A percentile compares a stretch with the other conserved stretches of the same genome.
Conservation (phyloP, 768 basidiomycete genomes). For the Sarcomyxa edulis region DNA sequence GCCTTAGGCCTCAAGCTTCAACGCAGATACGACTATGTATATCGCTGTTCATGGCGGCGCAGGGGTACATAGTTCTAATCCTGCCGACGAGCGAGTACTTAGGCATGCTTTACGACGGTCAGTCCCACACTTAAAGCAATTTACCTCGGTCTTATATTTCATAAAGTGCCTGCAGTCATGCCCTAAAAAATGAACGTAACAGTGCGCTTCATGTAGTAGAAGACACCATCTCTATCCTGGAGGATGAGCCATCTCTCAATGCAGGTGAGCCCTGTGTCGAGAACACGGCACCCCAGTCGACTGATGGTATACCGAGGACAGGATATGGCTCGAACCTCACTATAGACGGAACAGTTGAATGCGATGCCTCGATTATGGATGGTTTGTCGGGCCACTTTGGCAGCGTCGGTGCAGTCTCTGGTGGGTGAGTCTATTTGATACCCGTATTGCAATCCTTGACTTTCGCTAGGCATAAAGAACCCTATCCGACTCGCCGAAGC, state of each 20-base stretch:
- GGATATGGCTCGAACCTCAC: slow-evolving; percentile 80
- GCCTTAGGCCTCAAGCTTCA: too few species aligned
- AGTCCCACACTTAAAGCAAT: too few species aligned
- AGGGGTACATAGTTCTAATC: slow-evolving; percentile 49
- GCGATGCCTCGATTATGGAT: slow-evolving; percentile 76
- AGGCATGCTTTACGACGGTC: slow-evolving; percentile 55
- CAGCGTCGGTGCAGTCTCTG: slow-evolving; percentile 68
- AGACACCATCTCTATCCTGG: slow-evolving; percentile 50
- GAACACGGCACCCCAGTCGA: background rate
- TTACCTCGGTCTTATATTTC: background rate
- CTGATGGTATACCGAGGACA: slow-evolving; percentile 17
- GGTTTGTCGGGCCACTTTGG: slow-evolving; percentile 43
- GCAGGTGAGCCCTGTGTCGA: too few species aligned
- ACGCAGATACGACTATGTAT: too few species aligned
- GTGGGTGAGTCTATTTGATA: slow-evolving; percentile 24
- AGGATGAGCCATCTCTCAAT: slow-evolving; percentile 65
- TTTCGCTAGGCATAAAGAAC: slow-evolving; percentile 53
- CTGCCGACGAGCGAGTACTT: slow-evolving; percentile 40
- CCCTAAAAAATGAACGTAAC: slow-evolving; percentile 20
- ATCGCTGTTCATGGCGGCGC: slow-evolving; percentile 78
- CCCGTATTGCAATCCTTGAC: background rate
- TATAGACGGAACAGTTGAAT: slow-evolving; percentile 69
- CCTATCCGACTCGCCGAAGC: slow-evolving; percentile 59
- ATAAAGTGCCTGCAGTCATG: slow-evolving; percentile 47
- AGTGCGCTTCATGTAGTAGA: slow-evolving; percentile 44